Evolutionary conservation across 345 rosid species (phyloP).

Genomic region (Isatis tinctoria): DNA sequence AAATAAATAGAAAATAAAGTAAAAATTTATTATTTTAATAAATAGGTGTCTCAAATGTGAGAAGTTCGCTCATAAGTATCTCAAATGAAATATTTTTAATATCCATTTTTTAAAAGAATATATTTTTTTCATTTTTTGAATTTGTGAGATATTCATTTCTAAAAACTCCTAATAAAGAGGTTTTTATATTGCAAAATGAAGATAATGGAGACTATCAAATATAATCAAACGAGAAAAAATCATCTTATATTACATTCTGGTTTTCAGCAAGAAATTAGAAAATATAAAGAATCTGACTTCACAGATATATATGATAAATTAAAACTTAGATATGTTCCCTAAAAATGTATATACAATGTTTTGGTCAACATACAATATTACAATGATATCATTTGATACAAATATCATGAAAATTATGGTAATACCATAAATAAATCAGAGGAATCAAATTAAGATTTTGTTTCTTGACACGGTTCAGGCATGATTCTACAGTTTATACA

Average conservation of each 20-base stretch:
- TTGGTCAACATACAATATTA: neutral
- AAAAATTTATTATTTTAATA: too few relatives aligned
- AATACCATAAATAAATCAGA: neutral
- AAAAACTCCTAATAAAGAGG: too few relatives aligned
- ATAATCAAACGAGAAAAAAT: too few relatives aligned
- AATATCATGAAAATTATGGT: neutral
- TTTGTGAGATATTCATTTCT: too few relatives aligned
- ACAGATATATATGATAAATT: neutral
- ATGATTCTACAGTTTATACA: neutral
- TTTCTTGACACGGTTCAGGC: neutral
- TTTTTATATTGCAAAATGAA: too few relatives aligned
- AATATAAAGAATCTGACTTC: neutral
- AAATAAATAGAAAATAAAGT: too few relatives aligned
- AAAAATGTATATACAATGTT: neutral
- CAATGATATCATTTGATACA: neutral
- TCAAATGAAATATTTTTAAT: too few relatives aligned
- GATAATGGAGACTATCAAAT: too few relatives aligned
- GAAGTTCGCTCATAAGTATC: too few relatives aligned
- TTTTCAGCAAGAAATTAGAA: neutral
- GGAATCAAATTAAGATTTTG: neutral
- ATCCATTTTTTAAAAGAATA: too few relatives aligned
- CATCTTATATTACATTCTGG: neutral
- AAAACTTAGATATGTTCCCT: neutral
- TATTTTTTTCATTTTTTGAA: too few relatives aligned
- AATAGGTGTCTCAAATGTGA: too few relatives aligned